These are phyloP conservation scores for Wickerhamiella slavikovae DNA, from an alignment of 805 yeast genomes.

Conservation along the genomic window DNA sequence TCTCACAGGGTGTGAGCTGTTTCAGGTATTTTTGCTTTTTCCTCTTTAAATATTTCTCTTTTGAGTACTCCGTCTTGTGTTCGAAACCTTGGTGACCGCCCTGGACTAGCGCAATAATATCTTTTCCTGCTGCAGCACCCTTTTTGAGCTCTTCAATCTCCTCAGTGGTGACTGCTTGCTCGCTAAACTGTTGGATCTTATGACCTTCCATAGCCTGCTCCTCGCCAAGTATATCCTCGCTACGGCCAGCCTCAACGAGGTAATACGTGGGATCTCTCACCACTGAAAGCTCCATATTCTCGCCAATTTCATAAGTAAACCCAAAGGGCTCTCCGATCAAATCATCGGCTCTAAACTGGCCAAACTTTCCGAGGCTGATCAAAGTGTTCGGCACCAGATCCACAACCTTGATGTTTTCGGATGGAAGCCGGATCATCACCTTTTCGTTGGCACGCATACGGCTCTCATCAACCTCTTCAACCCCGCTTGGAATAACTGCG, in stretches of 20 bases:
- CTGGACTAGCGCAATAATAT: slow-evolving; percentile 62
- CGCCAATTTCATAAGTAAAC: slow-evolving; percentile 67
- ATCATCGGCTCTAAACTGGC: slow-evolving; percentile 54
- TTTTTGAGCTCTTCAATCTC: slow-evolving; percentile 72
- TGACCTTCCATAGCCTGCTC: slow-evolving; percentile 46
- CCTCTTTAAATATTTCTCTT: slow-evolving; percentile 77
- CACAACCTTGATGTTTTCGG: slow-evolving; percentile 58
- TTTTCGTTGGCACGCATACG: slow-evolving; percentile 30
- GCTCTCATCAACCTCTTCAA: too few relatives aligned
- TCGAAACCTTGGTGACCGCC: slow-evolving; percentile 72
- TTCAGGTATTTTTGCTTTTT: slow-evolving; percentile 82
- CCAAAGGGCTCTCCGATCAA: slow-evolving; percentile 73
- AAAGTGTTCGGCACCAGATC: slow-evolving; percentile 38
- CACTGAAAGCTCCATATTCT: slow-evolving; percentile 20
- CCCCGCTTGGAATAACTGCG: too few relatives aligned
- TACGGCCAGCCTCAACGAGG: slow-evolving; percentile 20
- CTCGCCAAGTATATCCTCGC: slow-evolving; percentile 19
- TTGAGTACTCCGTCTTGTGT: slow-evolving; percentile 73
- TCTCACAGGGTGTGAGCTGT: slow-evolving; percentile 60
- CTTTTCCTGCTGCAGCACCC: slow-evolving; percentile 52
- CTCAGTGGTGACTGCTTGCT: slow-evolving; percentile 54
- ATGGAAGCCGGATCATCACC: slow-evolving; percentile 59
- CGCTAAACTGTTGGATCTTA: slow-evolving; percentile 41
- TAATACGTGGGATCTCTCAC: slow-evolving; percentile 10
- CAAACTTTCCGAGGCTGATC: slow-evolving; percentile 77